phyloP scores from a whole-genome alignment of 2,329 filamentous ascomycete genomes.

The Emergomyces africanus region DNA sequence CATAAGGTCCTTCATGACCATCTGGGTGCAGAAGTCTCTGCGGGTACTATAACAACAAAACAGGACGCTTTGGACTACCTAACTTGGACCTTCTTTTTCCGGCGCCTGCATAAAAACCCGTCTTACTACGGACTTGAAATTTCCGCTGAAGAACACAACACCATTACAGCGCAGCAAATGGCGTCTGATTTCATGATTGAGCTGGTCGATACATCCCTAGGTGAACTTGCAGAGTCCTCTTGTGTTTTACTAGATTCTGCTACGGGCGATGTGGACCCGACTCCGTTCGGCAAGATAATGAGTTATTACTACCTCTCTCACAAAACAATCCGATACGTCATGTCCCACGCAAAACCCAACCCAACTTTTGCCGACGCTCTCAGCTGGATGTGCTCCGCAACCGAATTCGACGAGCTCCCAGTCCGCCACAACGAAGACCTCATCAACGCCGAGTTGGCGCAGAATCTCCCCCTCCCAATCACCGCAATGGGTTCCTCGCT shows the following conservation, averaged over 20 bases:
- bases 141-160: constrained; percentile 82
- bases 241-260: constrained; percentile 66
- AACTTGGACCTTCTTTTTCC: constrained; percentile 99
- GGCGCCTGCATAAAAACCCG: constrained; percentile 91
- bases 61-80: constrained; percentile 96
- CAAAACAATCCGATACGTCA: constrained; percentile 78
- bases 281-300: constrained; percentile 94
- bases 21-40: constrained; percentile 85
- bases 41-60: constrained; percentile 83
- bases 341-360: constrained; percentile 58
- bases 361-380: constrained; percentile 72
- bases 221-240: constrained; percentile 67
- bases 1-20: constrained; percentile 97
- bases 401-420: constrained; percentile 93
- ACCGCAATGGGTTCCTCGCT: constrained; percentile 46
- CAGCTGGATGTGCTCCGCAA: constrained; percentile 84
- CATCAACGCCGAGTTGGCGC: constrained; percentile 81
- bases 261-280: constrained; percentile 81
- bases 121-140: constrained; percentile 96
- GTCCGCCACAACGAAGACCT: constrained; percentile 98
- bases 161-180: constrained; percentile 66
- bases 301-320: constrained; percentile 98
- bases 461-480: constrained; percentile 59
- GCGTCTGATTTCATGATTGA: constrained; percentile 93
- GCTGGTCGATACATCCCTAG: constrained; percentile 76